Evolutionary conservation across 1,284 basidiomycete species (phyloP).

Genomic region (Irpex rosettiformis): DNA sequence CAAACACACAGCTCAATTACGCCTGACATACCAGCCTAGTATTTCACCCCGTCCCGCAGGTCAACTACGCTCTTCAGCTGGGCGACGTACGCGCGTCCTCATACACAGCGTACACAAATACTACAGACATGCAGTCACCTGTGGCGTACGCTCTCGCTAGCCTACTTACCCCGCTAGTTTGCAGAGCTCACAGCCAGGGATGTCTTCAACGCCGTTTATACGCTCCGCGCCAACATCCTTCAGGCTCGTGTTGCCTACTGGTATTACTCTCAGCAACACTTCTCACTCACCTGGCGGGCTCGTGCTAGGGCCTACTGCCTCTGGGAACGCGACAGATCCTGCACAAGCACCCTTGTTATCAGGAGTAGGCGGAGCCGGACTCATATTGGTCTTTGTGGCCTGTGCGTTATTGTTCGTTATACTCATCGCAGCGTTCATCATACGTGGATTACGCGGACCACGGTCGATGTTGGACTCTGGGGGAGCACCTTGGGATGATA

Average conservation of each 20-base stretch:
- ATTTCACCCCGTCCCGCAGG: background rate
- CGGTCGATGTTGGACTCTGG: background rate
- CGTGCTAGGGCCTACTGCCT: background rate
- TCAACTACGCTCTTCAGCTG: background rate
- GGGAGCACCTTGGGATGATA: slow-evolving; percentile 1
- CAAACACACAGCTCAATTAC: background rate
- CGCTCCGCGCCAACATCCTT: slow-evolving; percentile 1
- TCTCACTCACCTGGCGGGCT: background rate
- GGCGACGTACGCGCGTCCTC: slow-evolving; percentile 5
- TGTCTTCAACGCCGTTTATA: background rate
- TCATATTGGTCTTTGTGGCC: slow-evolving; percentile 29
- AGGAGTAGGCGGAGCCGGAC: slow-evolving; percentile 24
- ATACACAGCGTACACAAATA: slow-evolving; percentile 1
- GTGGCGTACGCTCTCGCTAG: background rate
- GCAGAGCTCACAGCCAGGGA: background rate
- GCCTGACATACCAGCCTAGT: background rate
- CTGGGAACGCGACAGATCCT: background rate
- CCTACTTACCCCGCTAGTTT: background rate
- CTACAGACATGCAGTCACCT: background rate
- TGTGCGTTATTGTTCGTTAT: slow-evolving; percentile 26
- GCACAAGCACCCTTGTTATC: slow-evolving; percentile 2
- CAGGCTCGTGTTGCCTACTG: background rate
- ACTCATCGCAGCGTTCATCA: slow-evolving; percentile 17
- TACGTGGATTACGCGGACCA: slow-evolving; percentile 6
- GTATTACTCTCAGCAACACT: background rate